Percentiles rank a stretch among this genome's conserved stretches.
Conservation (phyloP, 2,329 filamentous ascomycete species). For the Grosmannia huntii region DNA sequence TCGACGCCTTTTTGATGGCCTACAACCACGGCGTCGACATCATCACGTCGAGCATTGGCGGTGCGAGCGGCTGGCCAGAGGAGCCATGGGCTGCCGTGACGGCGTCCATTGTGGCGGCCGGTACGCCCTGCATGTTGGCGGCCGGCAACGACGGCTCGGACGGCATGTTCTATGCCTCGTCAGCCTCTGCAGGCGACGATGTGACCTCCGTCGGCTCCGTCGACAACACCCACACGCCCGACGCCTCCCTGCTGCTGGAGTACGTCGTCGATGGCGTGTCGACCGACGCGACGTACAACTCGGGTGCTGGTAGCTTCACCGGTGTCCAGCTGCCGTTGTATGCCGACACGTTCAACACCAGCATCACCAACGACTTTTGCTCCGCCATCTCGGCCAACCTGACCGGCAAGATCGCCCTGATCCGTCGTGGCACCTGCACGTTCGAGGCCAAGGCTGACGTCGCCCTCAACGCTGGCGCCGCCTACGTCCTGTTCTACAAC, state of each 20-base stretch:
- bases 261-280: slow-evolving; percentile 18
- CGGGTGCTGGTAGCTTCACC: slow-evolving; percentile 28
- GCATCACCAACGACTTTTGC: slow-evolving; percentile 37
- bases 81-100: slow-evolving; percentile 26
- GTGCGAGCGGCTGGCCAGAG: slow-evolving; percentile 23
- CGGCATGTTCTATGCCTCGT: slow-evolving; percentile 36
- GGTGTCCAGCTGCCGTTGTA: slow-evolving; percentile 35
- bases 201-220: slow-evolving; percentile 37
- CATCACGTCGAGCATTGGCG: slow-evolving; percentile 20
- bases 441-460: slow-evolving; percentile 42
- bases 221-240: slow-evolving; percentile 31
- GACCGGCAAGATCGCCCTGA: slow-evolving; percentile 42
- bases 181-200: slow-evolving; percentile 32
- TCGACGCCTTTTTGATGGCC: slow-evolving; percentile 23
- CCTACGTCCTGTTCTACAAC: slow-evolving; percentile 52
- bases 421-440: slow-evolving; percentile 45
- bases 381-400: slow-evolving; percentile 48
- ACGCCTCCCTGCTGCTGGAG: background rate
- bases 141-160: slow-evolving; percentile 34
- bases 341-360: slow-evolving; percentile 35
- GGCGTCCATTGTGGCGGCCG: slow-evolving; percentile 25
- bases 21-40: slow-evolving; percentile 26
- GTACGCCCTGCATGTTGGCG: slow-evolving; percentile 34
- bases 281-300: slow-evolving; percentile 20
- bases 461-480: slow-evolving; percentile 40